Evolutionary conservation across 169 alveolate genomes (phyloP).

Genomic region (Miamiensis avidus): DNA sequence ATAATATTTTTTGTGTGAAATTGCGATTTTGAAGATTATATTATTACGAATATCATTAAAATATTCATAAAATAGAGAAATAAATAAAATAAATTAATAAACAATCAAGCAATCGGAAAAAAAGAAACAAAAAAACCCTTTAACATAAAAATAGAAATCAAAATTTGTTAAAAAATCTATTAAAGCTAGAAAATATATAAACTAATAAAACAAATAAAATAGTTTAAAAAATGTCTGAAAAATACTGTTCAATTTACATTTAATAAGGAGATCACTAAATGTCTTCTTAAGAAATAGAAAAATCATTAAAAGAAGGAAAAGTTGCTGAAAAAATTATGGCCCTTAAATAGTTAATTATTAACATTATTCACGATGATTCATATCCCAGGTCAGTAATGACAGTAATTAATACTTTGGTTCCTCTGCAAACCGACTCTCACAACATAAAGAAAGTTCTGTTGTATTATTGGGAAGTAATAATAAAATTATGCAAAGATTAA

Average conservation of each 20-base stretch:
- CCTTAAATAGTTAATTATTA: constrained; percentile 66
- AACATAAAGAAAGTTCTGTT: constrained; percentile 91
- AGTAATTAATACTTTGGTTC: constrained; percentile 62
- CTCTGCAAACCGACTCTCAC: constrained; percentile 70
- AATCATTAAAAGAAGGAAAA: neutral
- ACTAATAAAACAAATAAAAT: too few species aligned
- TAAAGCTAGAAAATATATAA: too few species aligned
- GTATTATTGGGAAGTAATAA: constrained; percentile 90
- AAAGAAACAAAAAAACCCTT: too few species aligned
- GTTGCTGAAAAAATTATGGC: constrained; percentile 50
- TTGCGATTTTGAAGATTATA: too few species aligned
- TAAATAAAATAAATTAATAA: too few species aligned
- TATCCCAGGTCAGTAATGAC: constrained; percentile 77
- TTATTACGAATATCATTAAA: too few species aligned
- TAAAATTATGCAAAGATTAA: too few species aligned
- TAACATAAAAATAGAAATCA: too few species aligned
- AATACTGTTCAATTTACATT: neutral
- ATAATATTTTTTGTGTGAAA: too few species aligned
- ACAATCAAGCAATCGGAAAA: too few species aligned
- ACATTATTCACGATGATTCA: constrained; percentile 78
- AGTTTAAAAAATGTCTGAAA: neutral
- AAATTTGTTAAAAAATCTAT: too few species aligned
- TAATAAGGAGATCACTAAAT: neutral
- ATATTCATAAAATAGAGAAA: too few species aligned
- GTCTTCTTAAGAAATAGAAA: constrained; percentile 14